Evolutionary conservation across 768 basidiomycete genomes (phyloP).

Genomic region (Hortiboletus campestris): DNA sequence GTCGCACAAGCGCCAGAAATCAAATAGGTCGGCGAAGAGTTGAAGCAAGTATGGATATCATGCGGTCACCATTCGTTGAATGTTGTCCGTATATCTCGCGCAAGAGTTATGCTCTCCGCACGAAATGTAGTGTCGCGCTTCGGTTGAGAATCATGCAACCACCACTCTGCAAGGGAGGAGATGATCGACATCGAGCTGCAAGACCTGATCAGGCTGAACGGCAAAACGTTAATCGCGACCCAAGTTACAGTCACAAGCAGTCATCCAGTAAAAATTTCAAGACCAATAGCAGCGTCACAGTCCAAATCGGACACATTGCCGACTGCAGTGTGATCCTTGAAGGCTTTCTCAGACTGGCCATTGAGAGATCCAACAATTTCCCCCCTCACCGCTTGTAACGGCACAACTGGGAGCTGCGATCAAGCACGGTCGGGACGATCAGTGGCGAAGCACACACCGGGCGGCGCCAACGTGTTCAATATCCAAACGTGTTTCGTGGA

Average conservation of each 20-base stretch:
- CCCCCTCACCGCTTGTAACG: background rate
- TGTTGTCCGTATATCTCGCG: background rate
- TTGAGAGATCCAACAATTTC: background rate
- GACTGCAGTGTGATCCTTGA: background rate
- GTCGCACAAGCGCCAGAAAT: background rate
- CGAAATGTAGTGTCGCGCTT: background rate
- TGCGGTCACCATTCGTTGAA: background rate
- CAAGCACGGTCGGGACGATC: background rate
- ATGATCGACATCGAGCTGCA: background rate
- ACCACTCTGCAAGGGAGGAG: background rate
- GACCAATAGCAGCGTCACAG: background rate
- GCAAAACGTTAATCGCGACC: too few relatives aligned
- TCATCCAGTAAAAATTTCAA: background rate
- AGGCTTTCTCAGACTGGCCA: background rate
- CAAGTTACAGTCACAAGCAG: background rate
- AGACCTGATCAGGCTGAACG: background rate
- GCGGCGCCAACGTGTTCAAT: background rate
- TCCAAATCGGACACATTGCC: background rate
- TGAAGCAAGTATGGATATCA: background rate
- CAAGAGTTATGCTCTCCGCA: background rate
- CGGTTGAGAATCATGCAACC: background rate
- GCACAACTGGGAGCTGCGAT: background rate
- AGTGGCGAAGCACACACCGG: background rate
- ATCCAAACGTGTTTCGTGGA: constrained; percentile 2
- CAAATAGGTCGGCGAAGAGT: background rate